These are phyloP conservation scores for Solanum virginianum DNA, from an alignment of 257 asterid genomes.

Conservation along the genomic window DNA sequence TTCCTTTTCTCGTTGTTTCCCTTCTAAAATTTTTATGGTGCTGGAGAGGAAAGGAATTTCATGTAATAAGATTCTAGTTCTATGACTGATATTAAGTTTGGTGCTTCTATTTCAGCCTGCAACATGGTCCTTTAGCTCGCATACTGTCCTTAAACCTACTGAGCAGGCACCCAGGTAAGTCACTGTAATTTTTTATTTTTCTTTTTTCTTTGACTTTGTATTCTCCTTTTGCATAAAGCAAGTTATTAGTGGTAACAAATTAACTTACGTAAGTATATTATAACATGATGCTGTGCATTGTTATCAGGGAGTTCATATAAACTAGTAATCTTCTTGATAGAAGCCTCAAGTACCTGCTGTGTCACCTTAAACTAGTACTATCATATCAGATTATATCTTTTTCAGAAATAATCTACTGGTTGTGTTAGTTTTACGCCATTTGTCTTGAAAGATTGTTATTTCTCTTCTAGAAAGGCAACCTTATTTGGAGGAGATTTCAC, in stretches of 20 bases:
- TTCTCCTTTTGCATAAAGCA: background rate
- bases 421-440: background rate
- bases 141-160: slow-evolving; percentile 67
- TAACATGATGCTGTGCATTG: background rate
- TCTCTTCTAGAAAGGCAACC: background rate
- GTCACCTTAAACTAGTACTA: background rate
- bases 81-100: background rate
- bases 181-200: background rate
- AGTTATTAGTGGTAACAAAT: background rate
- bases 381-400: background rate
- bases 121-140: slow-evolving; percentile 87
- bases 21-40: background rate
- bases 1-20: background rate
- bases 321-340: background rate
- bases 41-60: background rate
- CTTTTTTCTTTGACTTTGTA: background rate
- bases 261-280: background rate
- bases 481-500: background rate
- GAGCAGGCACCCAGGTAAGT: slow-evolving; percentile 75
- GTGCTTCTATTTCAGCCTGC: slow-evolving; percentile 54
- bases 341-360: background rate
- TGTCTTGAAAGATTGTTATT: background rate
- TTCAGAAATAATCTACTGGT: background rate
- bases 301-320: background rate
- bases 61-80: background rate